phyloP scores from a whole-genome alignment of 345 rosid species.

The Eucalyptus polyanthemos region DNA sequence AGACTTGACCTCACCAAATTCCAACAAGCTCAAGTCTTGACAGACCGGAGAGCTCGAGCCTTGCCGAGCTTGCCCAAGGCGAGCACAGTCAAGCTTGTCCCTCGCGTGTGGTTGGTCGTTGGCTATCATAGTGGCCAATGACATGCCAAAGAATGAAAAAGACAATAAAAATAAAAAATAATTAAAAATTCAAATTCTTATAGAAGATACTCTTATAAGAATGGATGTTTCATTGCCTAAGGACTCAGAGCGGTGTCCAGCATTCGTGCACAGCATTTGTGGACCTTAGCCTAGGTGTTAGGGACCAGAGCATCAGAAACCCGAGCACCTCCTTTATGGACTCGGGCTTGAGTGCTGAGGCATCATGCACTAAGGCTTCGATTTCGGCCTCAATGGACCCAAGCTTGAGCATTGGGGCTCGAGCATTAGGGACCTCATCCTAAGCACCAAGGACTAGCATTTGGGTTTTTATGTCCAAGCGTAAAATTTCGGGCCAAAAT shows the following conservation, averaged over 20 bases:
- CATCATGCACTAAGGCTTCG: not conserved
- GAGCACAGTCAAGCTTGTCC: not conserved
- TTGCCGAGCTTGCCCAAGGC: too few species aligned
- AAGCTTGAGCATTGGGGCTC: not conserved
- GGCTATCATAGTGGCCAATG: not conserved
- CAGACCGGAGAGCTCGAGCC: fast-evolving
- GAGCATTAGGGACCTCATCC: not conserved
- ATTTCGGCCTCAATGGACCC: not conserved
- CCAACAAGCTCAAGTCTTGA: not conserved
- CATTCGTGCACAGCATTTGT: not conserved
- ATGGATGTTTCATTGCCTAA: not conserved
- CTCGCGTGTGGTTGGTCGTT: not conserved
- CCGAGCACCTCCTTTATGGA: not conserved
- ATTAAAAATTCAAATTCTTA: too few species aligned
- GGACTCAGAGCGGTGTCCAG: fast-evolving
- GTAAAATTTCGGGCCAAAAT: too few species aligned
- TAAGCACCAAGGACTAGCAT: not conserved
- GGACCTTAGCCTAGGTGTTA: not conserved
- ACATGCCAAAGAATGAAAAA: not conserved
- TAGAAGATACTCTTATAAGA: too few species aligned
- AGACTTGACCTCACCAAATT: too few species aligned
- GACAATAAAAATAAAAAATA: too few species aligned
- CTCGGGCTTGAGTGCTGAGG: not conserved
- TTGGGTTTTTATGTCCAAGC: not conserved
- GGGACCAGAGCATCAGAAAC: not conserved